A percentile compares a stretch with the other conserved stretches of the same genome.
Evolutionary conservation across 768 basidiomycete genomes (phyloP).

Genomic region (Phylloporus scabripes): DNA sequence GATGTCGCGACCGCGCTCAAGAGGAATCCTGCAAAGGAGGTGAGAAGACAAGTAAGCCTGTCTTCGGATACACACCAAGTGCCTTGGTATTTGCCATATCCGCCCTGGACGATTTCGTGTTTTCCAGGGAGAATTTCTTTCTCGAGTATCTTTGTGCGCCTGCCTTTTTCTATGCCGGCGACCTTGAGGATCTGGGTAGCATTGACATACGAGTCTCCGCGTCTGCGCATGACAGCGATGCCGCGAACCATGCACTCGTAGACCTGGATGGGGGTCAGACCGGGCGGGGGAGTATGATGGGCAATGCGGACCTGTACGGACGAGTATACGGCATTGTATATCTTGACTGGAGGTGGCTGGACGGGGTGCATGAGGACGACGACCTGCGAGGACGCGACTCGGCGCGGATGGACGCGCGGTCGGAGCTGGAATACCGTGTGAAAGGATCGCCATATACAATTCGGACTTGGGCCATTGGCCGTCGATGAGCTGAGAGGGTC

Average conservation of each 20-base stretch:
- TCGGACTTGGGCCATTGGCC: neutral
- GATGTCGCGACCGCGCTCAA: conserved; percentile 89
- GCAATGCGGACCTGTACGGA: conserved; percentile 63
- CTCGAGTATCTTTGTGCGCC: conserved; percentile 93
- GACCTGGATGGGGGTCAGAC: conserved; percentile 47
- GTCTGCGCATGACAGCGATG: conserved; percentile 96
- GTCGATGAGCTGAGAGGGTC: too few species aligned
- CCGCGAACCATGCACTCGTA: conserved; percentile 98
- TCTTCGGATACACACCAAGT: conserved; percentile 67
- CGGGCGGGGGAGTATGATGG: neutral
- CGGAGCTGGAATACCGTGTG: conserved; percentile 32
- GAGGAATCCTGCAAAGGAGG: conserved; percentile 71
- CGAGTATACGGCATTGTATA: conserved; percentile 91
- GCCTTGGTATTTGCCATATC: conserved; percentile 98
- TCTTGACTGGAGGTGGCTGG: conserved; percentile 60
- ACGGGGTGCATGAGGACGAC: conserved; percentile 29
- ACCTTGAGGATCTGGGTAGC: conserved; percentile 99
- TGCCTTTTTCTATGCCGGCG: conserved; percentile 95
- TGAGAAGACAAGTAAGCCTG: conserved; percentile 8
- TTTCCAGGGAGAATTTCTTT: conserved; percentile 94
- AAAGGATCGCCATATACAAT: conserved; percentile 1
- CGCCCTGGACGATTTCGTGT: conserved; percentile 98
- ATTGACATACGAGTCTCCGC: conserved; percentile 93
- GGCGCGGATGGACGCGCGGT: conserved; percentile 22
- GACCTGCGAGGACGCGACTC: conserved; percentile 26